These are phyloP conservation scores for Eutypella sp. DNA, from an alignment of 2,329 filamentous ascomycete genomes.

Conservation along the genomic window DNA sequence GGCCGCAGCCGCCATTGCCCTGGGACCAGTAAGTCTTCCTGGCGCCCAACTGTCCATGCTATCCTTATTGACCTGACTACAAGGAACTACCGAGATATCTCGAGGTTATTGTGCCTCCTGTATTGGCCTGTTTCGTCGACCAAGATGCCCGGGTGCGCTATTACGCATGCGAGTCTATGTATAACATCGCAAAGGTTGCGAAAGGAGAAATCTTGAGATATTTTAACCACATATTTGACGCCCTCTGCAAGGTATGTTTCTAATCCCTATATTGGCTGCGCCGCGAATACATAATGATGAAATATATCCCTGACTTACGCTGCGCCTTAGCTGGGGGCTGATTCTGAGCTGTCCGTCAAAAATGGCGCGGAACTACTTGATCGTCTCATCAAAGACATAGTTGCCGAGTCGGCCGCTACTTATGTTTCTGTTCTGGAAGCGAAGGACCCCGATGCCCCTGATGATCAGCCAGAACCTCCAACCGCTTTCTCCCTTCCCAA, in stretches of 20 bases:
- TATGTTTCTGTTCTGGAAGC: constrained; percentile 83
- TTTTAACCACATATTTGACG: constrained; percentile 98
- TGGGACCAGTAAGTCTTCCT: constrained; percentile 69
- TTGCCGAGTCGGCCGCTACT: constrained; percentile 88
- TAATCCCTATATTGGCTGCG: neutral
- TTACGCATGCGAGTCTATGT: constrained; percentile 99
- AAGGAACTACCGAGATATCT: constrained; percentile 90
- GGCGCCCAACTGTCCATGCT: too few relatives aligned
- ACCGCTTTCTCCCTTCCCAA: constrained; percentile 87
- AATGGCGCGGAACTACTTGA: constrained; percentile 95
- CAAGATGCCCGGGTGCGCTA: constrained; percentile 97
- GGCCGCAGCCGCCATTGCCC: constrained; percentile 89
- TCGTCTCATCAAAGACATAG: constrained; percentile 91
- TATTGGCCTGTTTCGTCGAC: constrained; percentile 94
- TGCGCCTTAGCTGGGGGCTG: constrained; percentile 71
- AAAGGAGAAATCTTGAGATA: constrained; percentile 96
- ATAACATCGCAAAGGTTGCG: constrained; percentile 98
- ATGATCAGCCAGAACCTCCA: constrained; percentile 49
- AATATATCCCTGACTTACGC: neutral
- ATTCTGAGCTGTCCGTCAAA: constrained; percentile 95
- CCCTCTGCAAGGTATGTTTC: constrained; percentile 76
- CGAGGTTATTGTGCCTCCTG: constrained; percentile 89
- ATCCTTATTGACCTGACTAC: constrained; percentile 14
- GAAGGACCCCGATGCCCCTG: constrained; percentile 35
- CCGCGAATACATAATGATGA: constrained; percentile 6